These are phyloP conservation scores for Coleophoma crateriformis DNA, from an alignment of 2,329 filamentous ascomycete genomes.

Conservation along the genomic window DNA sequence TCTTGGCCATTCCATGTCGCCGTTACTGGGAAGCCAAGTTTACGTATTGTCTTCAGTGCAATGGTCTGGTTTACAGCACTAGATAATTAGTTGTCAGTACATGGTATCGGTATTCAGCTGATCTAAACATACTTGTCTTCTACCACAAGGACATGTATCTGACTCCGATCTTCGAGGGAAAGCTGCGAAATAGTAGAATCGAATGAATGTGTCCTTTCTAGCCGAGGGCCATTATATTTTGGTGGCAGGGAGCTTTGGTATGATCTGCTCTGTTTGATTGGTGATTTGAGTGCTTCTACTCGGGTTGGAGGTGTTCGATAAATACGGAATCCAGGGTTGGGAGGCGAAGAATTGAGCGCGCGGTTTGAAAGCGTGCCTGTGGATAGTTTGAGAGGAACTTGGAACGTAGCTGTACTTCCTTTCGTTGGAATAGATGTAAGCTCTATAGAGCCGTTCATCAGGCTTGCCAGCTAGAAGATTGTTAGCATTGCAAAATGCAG, in stretches of 20 bases:
- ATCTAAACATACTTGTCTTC: constrained; percentile 16
- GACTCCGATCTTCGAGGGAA: constrained; percentile 8
- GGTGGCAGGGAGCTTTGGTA: not conserved
- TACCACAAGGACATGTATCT: constrained; percentile 16
- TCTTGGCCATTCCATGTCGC: constrained; percentile 21
- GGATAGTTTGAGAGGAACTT: constrained; percentile 13
- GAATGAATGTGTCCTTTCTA: constrained; percentile 6
- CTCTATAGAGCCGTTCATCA: constrained; percentile 17
- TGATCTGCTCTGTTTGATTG: no score
- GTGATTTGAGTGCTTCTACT: constrained; percentile 2
- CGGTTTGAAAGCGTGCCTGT: not conserved
- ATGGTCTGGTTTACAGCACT: constrained; percentile 21
- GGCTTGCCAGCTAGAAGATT: constrained; percentile 11
- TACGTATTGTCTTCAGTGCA: constrained; percentile 16
- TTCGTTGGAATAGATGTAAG: constrained; percentile 8
- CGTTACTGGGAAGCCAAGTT: constrained; percentile 16
- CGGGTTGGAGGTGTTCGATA: constrained; percentile 3
- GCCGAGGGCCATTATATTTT: constrained; percentile 10
- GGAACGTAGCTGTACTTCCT: constrained; percentile 18
- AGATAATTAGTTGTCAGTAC: not conserved
- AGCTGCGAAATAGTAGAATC: constrained; percentile 2
- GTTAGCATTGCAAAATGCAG: not conserved
- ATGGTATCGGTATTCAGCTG: not conserved
- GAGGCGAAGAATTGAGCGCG: not conserved
- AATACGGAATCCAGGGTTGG: constrained; percentile 1